Evolutionary conservation across 106 monocot genomes (phyloP), one percentile per base, ranked within the genome.

Genomic region (Apostasia ramifera): DNA sequence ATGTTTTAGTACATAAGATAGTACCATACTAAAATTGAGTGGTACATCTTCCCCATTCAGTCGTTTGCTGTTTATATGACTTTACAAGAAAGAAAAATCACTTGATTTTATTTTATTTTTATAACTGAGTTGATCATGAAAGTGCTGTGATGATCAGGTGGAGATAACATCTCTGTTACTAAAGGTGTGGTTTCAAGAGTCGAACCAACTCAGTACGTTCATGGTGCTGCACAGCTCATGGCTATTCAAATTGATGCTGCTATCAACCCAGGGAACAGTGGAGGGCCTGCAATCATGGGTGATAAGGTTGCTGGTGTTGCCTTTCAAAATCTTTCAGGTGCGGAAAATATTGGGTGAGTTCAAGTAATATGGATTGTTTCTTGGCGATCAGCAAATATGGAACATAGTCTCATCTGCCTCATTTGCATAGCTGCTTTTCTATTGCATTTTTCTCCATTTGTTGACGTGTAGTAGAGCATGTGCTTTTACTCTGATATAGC

Each of bases 171-270:
- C 63, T 98, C 98, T 77, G 98, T 98, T 59, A 98, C 98, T 44
- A 98, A 93, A 81, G 98, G 98, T 13, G 93, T 98, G 54, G 98
- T 98, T 61, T 98, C 98, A 47, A 82, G 98, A 73, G 98, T 98
- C 62, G 98, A 98, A 66, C 98, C 90, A 2, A 98, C 92, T 40
- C 98, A 98, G 61, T 98, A 98, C 83, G 98, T 90, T 37, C 98
- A 98, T 82, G 93, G 98, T 63, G 98, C 98, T 49, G 81, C 85
- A 38, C 98, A 98, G 79, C 90, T 98, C 66, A 90, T 98, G 92
- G 98, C 98, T 52, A 98, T 98, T 70, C 98, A 98, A 74, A 98
- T 98, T 47, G 98, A 98, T 82, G 98, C 98, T 43, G 98, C 98
- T 63, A 98, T 98, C 66, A 98, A 98, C 59, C 98, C 98, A 60